Evolutionary conservation across 208 protist genomes (phyloP), one percentile per base, ranked within the genome.

Genomic region (Acanthamoeba royreba): DNA sequence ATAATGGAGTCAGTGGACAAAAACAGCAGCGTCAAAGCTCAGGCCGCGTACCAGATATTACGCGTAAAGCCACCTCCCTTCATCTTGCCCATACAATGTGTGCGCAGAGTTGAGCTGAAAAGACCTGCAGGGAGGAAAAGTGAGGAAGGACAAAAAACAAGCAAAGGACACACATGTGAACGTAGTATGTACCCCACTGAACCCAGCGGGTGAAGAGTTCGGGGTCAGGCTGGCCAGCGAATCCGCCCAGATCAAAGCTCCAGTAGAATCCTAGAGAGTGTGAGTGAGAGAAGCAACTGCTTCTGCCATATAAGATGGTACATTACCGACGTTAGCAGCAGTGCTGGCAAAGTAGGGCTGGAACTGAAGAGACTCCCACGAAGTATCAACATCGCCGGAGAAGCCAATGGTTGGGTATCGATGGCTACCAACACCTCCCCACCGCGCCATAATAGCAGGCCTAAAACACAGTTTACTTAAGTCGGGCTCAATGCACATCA

Each of bases 311-410:
- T n/a, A n/a, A n/a, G n/a, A n/a, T n/a, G 15, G 31, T 22, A 8
- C 35, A 33, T 43, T 28, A 83, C 72, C 72, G 25, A 83, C 72
- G 43, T 83, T 83, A 28, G 72, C 40, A 28, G 72, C 72, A 5
- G 72, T 83, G 72, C 72, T 83, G 72, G 72, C 72, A 35, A 83
- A 83, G 72, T 83, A 83, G 43, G 72, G 72, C 42, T 83, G 72
- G 72, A 83, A 83, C 72, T 53, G 40, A n/a, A 83, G 72, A 2
- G 72, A 83, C 43, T 83, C 42, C 72, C 72, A 83, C 40, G 72
- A 83, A n/a, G 72, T 83, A 43, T 25, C 17, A 43, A 83, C 72
- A n/a, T 83, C 72, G 38, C 72, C 72, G n/a, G 72, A 83, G 72
- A 83, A 83, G 2, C 72, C 72, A 43, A 83, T 83, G 40, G 72